Evolutionary conservation across 148 eudicot genomes (phyloP).

Genomic region (Fagopyrum esculentum): DNA sequence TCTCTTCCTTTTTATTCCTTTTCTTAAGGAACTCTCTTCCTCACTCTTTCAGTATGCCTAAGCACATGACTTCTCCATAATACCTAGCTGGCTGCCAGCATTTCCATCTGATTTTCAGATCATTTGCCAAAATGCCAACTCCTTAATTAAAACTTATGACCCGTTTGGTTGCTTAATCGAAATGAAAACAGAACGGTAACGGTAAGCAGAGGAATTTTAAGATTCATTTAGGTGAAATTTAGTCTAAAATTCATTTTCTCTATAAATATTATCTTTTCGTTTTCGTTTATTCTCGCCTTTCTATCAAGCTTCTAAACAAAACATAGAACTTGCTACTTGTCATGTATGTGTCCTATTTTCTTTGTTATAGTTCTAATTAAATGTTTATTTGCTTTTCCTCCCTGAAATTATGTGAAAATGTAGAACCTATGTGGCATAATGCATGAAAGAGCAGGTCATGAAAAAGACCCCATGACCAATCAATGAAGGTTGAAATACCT

Average conservation of each 20-base stretch:
- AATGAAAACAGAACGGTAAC: too few species aligned
- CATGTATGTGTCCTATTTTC: not conserved
- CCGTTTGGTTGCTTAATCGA: not conserved
- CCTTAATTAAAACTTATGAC: not conserved
- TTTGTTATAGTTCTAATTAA: not conserved
- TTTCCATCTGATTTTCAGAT: not conserved
- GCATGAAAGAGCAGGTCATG: not conserved
- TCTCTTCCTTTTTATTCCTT: too few species aligned
- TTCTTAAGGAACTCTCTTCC: not conserved
- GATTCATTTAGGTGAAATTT: too few species aligned
- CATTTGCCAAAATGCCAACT: too few species aligned
- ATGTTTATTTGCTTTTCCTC: not conserved
- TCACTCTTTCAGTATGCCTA: not conserved
- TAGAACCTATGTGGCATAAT: not conserved
- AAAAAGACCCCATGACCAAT: constrained; percentile 5
- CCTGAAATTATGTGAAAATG: not conserved
- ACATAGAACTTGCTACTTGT: not conserved
- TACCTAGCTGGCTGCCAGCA: not conserved
- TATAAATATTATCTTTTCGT: too few species aligned
- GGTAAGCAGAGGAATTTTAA: too few species aligned
- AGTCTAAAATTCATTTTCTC: too few species aligned
- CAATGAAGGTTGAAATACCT: not conserved
- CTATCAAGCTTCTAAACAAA: too few species aligned
- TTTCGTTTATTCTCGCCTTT: too few species aligned
- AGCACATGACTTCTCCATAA: too few species aligned